phyloP scores from a whole-genome alignment of 2,329 filamentous ascomycete genomes.

The Ophiosphaerella narmari region DNA sequence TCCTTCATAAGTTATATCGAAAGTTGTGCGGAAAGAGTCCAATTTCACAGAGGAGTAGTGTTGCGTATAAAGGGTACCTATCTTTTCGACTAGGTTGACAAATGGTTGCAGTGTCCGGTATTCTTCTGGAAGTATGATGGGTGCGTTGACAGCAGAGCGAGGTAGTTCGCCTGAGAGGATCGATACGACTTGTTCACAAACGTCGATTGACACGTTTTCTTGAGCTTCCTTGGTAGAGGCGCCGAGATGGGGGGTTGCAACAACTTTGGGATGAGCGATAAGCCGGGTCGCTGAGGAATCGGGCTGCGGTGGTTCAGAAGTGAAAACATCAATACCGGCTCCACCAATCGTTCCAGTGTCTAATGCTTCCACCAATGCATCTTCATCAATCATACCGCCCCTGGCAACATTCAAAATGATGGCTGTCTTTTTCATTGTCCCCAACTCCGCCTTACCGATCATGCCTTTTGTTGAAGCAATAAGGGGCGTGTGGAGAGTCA shows the following conservation, averaged over 20 bases:
- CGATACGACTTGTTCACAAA: conserved; percentile 77
- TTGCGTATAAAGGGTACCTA: conserved; percentile 79
- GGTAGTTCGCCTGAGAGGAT: conserved; percentile 75
- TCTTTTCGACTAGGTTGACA: conserved; percentile 75
- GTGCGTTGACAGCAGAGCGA: conserved; percentile 78
- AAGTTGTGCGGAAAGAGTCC: conserved; percentile 64
- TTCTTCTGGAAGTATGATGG: conserved; percentile 79
- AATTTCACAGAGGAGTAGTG: conserved; percentile 60
- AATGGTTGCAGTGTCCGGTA: conserved; percentile 78
- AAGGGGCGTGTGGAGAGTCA: conserved; percentile 81
- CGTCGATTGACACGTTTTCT: conserved; percentile 81
- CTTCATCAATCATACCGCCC: conserved; percentile 80
- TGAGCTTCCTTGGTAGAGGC: conserved; percentile 82
- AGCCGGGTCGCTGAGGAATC: conserved; percentile 65
- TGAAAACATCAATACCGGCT: conserved; percentile 81
- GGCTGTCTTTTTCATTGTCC: conserved; percentile 73
- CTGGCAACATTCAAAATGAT: conserved; percentile 79
- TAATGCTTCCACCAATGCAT: conserved; percentile 70
- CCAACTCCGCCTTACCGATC: conserved; percentile 69
- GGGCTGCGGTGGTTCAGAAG: conserved; percentile 69
- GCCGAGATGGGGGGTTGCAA: conserved; percentile 79
- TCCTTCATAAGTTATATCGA: conserved; percentile 79
- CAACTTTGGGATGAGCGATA: conserved; percentile 70
- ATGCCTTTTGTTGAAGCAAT: conserved; percentile 77
- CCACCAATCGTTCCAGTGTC: conserved; percentile 74